Base-by-base conservation (phyloP, 108 stramenopile species). In the Pseudonitzschia delicatissima region DNA sequence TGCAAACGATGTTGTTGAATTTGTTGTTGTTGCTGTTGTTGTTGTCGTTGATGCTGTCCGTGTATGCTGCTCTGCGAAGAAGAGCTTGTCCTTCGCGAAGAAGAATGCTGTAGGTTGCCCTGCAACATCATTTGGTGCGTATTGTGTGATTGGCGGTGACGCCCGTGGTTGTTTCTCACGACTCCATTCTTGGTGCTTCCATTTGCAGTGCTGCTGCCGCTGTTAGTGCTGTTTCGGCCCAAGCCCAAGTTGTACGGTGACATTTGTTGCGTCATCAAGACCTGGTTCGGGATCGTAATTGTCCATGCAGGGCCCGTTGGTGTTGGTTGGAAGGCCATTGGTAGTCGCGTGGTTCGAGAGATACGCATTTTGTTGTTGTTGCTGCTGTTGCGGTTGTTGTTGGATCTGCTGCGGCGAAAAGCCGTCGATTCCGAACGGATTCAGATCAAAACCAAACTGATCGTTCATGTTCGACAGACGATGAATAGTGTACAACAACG, bases 391-490 rank as follows among this genome's bases (percentile, higher is more conserved):
- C 5, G 20, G 23, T 28, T 33, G 27, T 4, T 47, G 28, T 32
- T 65, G 64, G 25, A 61, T 49, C 1, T 42, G 42, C 44, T 57
- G 71, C 2, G 63, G 34, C 27, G 36, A 20, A 51, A 51, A 66
- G 18, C 58, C 40, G n/a, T 73, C 64, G 18, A 29, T 29, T 26
- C 61, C 64, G 61, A 66, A 73, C 20, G 47, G 12, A 49, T 66
- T 58, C n/a, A 73, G 15, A 45, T 73, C 72, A 44, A 66, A 73
- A 15, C 65, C 65, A 48, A 57, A 73, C 23, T 37, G 69, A 61
- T 73, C 65, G 36, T 64, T 52, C 72, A 73, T 73, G 58, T 39
- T 72, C 9, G 20, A 57, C 28, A n/a, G n/a, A n/a, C n/a, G n/a
- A n/a, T n/a, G n/a, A n/a, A n/a, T n/a, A n/a, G n/a, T n/a, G n/a